A percentile compares a stretch with the other conserved stretches of the same genome.
These are phyloP conservation scores for Gnomoniopsis sp. DNA, from an alignment of 2,329 filamentous ascomycete genomes.

Conservation along the genomic window DNA sequence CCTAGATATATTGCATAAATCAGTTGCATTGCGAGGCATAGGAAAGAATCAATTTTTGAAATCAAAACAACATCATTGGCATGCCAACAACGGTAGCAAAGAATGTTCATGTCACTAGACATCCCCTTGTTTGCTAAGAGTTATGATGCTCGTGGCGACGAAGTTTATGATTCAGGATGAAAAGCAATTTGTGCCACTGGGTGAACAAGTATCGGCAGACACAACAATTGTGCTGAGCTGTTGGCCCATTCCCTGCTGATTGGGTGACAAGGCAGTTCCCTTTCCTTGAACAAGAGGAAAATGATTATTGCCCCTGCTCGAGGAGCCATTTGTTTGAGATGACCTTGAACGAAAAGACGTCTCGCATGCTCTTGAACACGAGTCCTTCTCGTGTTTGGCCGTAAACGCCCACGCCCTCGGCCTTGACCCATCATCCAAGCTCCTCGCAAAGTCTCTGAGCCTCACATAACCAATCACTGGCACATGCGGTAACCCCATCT, in stretches of 20 bases:
- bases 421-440: conserved; percentile 22
- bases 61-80: too few relatives aligned
- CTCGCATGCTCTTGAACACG: conserved; percentile 24
- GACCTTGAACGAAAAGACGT: conserved; percentile 25
- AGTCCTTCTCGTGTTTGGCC: conserved; percentile 27
- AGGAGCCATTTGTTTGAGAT: conserved; percentile 30
- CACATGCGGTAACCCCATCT: conserved; percentile 22
- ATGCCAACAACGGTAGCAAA: too few relatives aligned
- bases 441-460: conserved; percentile 14
- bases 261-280: neutral
- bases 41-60: neutral
- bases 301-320: conserved; percentile 23
- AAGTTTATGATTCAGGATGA: too few relatives aligned
- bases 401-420: conserved; percentile 23
- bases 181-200: too few relatives aligned
- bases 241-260: neutral
- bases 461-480: conserved; percentile 18
- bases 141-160: too few relatives aligned
- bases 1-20: neutral
- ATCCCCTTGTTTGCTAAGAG: too few relatives aligned
- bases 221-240: too few relatives aligned
- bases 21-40: too few relatives aligned
- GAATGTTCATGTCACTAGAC: too few relatives aligned
- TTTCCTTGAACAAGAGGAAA: neutral
- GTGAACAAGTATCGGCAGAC: too few relatives aligned